Base-by-base conservation (phyloP, 805 yeast species). In the Kregervanrija fluxuum region DNA sequence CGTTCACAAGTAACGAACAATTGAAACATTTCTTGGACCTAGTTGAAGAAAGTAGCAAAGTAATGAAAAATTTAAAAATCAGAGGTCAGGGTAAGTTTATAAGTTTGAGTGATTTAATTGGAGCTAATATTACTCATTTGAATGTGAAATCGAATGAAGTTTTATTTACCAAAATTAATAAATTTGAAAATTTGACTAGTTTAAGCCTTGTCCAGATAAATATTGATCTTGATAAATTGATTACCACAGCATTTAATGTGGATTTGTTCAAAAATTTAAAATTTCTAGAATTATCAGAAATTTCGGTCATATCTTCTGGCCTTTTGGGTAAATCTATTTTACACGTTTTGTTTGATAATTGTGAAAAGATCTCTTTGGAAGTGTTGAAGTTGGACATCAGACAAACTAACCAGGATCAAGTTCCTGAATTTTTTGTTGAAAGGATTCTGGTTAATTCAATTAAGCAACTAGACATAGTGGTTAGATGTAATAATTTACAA, bases 401-500 rank as follows among this genome's bases (percentile, higher is more conserved):
- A 30, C 57, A 57, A 35, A 40, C 53, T 1, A 14, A 36, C 1
- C 49, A 37, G 12, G 62, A 61, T 40, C 40, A 51, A 2, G 44
- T 49, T 5, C 52, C 53, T 1, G 35, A 40, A 8, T 53, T 59
- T 40, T 33, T 61, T 10, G 31, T 22, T 9, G 41, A 43, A 13
- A 22, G 15, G 11, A 28, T 52, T 1, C 44, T 49, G 5, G 30
- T 11, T 5, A 49, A 56, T 40, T 50, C 59, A 30, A 45, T 61
- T 6, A 37, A 15, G 10, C 56, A 60, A 43, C 46, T 60, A 11
- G 60, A 57, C 35, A 30, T 60, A 5, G 48, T 41, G 3, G 47
- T 59, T 5, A 43, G 57, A 15, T 54, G 49, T 42, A 59, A 59
- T 42, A 44, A 33, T 11, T 42, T 51, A 33, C 53, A 53, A 42